phyloP scores from a whole-genome alignment of 2,329 filamentous ascomycete genomes.

The Xylariaceae sp. region DNA sequence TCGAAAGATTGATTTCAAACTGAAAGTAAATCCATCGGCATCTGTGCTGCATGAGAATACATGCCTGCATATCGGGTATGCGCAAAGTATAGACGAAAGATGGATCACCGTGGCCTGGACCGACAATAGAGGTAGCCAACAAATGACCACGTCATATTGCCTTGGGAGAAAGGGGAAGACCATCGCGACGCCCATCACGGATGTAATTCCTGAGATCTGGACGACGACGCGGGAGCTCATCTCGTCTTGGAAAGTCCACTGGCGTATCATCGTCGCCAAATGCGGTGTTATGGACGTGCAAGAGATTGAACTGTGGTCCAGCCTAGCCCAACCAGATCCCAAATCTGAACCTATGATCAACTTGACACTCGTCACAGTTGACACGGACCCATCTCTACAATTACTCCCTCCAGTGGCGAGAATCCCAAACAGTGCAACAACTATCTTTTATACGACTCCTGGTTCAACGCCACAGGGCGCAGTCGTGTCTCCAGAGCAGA shows the following conservation, averaged over 20 bases:
- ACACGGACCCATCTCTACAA: slow-evolving; percentile 69
- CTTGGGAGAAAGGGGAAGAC: slow-evolving; percentile 65
- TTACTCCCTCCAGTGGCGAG: slow-evolving; percentile 63
- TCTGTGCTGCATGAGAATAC: slow-evolving; percentile 80
- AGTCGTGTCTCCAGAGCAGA: slow-evolving; percentile 67
- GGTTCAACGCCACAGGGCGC: slow-evolving; percentile 70
- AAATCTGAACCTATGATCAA: slow-evolving; percentile 58
- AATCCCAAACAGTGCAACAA: slow-evolving; percentile 52
- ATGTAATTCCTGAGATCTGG: slow-evolving; percentile 80
- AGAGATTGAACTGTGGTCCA: slow-evolving; percentile 67
- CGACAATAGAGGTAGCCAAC: slow-evolving; percentile 75
- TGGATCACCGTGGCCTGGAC: slow-evolving; percentile 86
- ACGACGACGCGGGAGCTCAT: slow-evolving; percentile 77
- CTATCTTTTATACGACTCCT: slow-evolving; percentile 65
- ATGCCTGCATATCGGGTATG: slow-evolving; percentile 81
- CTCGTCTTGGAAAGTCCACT: slow-evolving; percentile 72
- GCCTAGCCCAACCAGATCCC: slow-evolving; percentile 58
- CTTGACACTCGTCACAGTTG: slow-evolving; percentile 68
- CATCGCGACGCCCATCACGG: slow-evolving; percentile 60
- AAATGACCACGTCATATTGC: slow-evolving; percentile 77
- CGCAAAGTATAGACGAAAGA: slow-evolving; percentile 74
- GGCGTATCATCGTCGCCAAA: slow-evolving; percentile 79
- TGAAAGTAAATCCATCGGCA: slow-evolving; percentile 70
- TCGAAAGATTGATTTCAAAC: slow-evolving; percentile 76
- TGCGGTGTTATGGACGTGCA: slow-evolving; percentile 70